Conservation (phyloP, 768 basidiomycete genomes). For the Rhodosporidiobolus odoratus region DNA sequence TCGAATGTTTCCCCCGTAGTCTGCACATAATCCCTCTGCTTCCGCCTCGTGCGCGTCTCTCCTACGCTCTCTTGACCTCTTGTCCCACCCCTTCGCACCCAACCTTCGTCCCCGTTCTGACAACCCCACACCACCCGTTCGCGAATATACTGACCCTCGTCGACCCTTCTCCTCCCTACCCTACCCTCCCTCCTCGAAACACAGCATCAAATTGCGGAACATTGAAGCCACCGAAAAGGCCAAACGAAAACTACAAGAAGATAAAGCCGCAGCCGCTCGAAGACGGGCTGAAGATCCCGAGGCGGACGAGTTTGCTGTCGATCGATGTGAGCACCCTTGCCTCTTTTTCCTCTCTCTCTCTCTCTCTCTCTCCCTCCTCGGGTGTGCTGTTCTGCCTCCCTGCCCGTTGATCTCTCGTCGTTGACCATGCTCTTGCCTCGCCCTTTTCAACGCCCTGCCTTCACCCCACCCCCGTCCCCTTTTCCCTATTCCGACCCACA, state of each 20-base stretch:
- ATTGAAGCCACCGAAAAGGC: constrained; percentile 98
- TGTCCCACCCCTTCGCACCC: neutral
- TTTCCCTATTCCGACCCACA: neutral
- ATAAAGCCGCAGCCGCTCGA: neutral
- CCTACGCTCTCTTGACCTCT: neutral
- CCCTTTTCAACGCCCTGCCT: neutral
- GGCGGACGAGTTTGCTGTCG: constrained; percentile 76
- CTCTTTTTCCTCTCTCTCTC: neutral
- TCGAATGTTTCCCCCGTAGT: neutral
- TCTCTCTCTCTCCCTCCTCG: neutral
- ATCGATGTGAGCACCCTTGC: constrained; percentile 60
- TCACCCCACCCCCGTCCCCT: neutral
- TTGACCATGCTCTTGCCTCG: neutral
- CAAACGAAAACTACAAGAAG: constrained; percentile 73
- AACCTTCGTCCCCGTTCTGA: no score
- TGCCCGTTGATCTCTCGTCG: no score
- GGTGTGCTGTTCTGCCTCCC: no score
- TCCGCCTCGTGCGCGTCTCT: neutral
- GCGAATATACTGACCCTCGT: neutral
- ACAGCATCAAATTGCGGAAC: constrained; percentile 78
- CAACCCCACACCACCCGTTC: no score
- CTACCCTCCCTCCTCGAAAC: no score
- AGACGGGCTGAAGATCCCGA: constrained; percentile 42
- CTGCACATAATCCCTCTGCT: neutral
- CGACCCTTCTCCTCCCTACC: no score